These are phyloP conservation scores for Trichoderma sp. DNA, from an alignment of 2,329 filamentous ascomycete genomes.

Conservation along the genomic window DNA sequence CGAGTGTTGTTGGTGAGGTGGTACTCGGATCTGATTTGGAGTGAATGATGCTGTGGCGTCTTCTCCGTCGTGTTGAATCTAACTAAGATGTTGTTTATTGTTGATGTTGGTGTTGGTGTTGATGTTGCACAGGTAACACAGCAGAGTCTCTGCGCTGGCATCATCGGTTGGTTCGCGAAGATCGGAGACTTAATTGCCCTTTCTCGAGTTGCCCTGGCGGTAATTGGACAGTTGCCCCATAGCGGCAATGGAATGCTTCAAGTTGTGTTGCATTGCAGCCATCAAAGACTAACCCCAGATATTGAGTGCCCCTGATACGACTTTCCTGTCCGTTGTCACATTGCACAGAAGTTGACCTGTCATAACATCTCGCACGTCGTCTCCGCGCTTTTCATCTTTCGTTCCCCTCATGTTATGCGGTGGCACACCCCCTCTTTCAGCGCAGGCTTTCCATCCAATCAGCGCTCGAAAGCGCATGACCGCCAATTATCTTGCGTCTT, in stretches of 20 bases:
- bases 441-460: not conserved
- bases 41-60: not conserved
- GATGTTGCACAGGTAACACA: not conserved
- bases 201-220: not conserved
- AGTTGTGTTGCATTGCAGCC: slow-evolving; percentile 14
- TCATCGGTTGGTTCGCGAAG: not conserved
- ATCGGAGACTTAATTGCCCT: not conserved
- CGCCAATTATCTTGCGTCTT: not conserved
- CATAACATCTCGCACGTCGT: not conserved
- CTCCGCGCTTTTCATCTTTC: not conserved
- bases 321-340: slow-evolving; percentile 2
- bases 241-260: not conserved
- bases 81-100: not conserved
- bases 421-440: not conserved
- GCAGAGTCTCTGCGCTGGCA: not conserved
- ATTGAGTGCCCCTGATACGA: slow-evolving; percentile 12
- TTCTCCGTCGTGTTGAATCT: not conserved
- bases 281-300: slow-evolving; percentile 8
- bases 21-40: not conserved
- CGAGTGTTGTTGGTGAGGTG: not conserved
- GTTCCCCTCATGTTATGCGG: not conserved
- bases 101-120: not conserved
- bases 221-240: not conserved
- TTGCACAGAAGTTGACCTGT: not conserved
- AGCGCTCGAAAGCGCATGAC: not conserved